Conservation (phyloP, 805 yeast species). For the Candida loeiensis region DNA sequence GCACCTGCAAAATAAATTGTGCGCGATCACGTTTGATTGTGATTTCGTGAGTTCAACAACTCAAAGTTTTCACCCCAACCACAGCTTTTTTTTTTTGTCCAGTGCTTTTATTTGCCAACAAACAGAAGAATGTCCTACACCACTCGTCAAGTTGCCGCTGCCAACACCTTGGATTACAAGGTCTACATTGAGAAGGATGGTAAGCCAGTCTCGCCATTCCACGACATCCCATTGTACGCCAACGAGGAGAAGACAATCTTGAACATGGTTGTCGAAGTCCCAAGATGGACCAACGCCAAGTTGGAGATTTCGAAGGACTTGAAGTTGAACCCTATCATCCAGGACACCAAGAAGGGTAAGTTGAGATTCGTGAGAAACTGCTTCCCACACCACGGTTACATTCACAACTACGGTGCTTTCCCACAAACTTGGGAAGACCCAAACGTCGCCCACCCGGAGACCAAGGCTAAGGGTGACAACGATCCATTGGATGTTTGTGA, state of each 20-base stretch:
- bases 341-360: conserved; percentile 96
- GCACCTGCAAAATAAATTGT: neutral
- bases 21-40: conserved; percentile 9
- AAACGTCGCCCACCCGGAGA: conserved; percentile 58
- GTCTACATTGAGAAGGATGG: conserved; percentile 91
- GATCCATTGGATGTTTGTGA: conserved; percentile 50
- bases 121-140: conserved; percentile 63
- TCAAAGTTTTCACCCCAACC: neutral
- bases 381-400: conserved; percentile 98
- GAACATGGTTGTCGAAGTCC: conserved; percentile 90
- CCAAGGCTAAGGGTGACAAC: conserved; percentile 51
- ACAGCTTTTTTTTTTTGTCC: neutral
- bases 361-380: conserved; percentile 94
- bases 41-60: conserved; percentile 1
- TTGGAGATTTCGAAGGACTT: conserved; percentile 87
- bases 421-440: conserved; percentile 90
- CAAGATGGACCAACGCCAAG: conserved; percentile 98
- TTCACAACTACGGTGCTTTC: conserved; percentile 97
- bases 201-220: conserved; percentile 93
- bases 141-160: conserved; percentile 92
- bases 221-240: conserved; percentile 72
- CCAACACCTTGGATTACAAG: conserved; percentile 90
- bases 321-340: conserved; percentile 87
- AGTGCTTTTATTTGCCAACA: conserved; percentile 4
- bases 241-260: conserved; percentile 82